A percentile compares a stretch with the other conserved stretches of the same genome.
These are phyloP conservation scores for Cystoisospora suis DNA, from an alignment of 169 alveolate species.

Conservation along the genomic window DNA sequence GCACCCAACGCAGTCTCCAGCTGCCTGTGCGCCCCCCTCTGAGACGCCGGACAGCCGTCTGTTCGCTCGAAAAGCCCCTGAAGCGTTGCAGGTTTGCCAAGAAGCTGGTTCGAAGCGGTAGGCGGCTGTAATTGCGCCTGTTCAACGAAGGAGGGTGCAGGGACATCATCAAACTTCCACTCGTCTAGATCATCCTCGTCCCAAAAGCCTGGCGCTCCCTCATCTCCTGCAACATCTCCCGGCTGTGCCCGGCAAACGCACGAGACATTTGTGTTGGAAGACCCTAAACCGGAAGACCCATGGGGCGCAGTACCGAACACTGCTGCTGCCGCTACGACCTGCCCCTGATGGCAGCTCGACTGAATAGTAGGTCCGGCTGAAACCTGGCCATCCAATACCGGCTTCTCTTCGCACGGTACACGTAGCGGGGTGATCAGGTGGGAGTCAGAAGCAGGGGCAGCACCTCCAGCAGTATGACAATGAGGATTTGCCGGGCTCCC, in stretches of 20 bases:
- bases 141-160: too few relatives aligned
- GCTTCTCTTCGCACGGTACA: neutral
- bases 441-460: too few relatives aligned
- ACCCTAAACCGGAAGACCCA: neutral
- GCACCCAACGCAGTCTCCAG: neutral
- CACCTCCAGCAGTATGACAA: neutral
- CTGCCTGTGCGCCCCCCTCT: neutral
- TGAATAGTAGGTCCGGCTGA: neutral
- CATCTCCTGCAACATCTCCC: neutral
- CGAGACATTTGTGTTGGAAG: neutral
- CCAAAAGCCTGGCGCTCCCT: constrained; percentile 16
- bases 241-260: neutral
- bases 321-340: neutral
- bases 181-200: constrained; percentile 13
- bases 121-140: neutral
- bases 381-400: neutral
- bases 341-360: neutral
- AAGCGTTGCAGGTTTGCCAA: neutral
- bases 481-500: neutral
- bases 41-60: neutral
- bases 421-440: neutral
- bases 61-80: neutral
- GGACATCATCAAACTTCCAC: constrained; percentile 5
- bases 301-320: neutral
- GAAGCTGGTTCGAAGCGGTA: neutral